Percentiles rank a stretch among this genome's conserved stretches.
phyloP scores from a whole-genome alignment of 176 grass and related monocot genomes.

The Puya raimondii region DNA sequence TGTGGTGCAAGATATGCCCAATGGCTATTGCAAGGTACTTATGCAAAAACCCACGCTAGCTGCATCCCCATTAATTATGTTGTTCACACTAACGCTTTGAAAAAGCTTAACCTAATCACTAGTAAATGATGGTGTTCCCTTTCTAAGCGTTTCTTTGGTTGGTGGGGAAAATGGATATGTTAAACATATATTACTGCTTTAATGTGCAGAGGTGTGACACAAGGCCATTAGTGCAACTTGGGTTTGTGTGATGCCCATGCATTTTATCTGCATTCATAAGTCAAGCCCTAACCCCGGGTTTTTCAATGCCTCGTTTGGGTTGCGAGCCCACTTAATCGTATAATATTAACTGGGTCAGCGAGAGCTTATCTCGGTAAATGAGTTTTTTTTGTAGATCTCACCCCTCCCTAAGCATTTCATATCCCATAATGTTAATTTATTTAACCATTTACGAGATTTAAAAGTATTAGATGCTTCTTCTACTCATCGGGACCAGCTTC shows the following conservation, averaged over 20 bases:
- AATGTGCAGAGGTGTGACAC: too few species aligned
- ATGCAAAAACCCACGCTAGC: neutral
- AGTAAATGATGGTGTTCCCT: constrained; percentile 1
- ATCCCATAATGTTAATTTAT: constrained; percentile 24
- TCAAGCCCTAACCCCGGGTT: constrained; percentile 31
- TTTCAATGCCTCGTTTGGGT: constrained; percentile 29
- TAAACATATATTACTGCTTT: too few species aligned
- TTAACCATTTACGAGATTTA: constrained; percentile 25
- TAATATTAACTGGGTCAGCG: constrained; percentile 32
- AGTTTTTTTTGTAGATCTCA: constrained; percentile 42
- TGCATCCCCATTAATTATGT: neutral
- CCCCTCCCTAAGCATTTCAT: constrained; percentile 28
- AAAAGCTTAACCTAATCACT: neutral
- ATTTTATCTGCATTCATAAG: constrained; percentile 20
- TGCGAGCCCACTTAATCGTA: constrained; percentile 27
- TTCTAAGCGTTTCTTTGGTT: neutral
- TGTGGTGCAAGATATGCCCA: constrained; percentile 58
- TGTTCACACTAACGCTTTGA: neutral
- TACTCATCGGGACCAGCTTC: constrained; percentile 42
- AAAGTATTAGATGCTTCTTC: constrained; percentile 81
- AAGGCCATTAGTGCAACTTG: neutral
- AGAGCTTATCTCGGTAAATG: neutral
- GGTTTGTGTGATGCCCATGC: constrained; percentile 20
- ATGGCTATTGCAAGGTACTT: constrained; percentile 86
- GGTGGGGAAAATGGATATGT: too few species aligned